Evolutionary conservation across 768 basidiomycete genomes (phyloP), one percentile per base, ranked within the genome.

Genomic region (Chalciporus chontae): DNA sequence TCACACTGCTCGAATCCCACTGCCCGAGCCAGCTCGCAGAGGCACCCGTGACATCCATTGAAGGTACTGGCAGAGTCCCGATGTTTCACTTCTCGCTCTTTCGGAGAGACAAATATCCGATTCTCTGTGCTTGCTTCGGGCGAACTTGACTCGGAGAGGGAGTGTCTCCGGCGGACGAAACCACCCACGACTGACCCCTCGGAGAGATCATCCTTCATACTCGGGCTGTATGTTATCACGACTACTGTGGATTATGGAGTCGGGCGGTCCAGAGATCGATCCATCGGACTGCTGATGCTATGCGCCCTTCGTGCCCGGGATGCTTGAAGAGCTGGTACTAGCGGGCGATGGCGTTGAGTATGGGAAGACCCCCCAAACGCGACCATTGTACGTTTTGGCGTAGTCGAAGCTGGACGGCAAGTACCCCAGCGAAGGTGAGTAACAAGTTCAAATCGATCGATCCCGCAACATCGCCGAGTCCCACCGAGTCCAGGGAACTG

Each of bases 361-460:
- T 60, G 0, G 84, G 82, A 23, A 83, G 67, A 31, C 67, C 44
- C 14, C 73, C 57, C 57, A 78, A 84, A 82, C 77, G 63, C 73
- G 79, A 41, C 68, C 61, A 34, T 73, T 75, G 66, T 85, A 84
- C 51, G 79, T 63, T 39, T 66, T 69, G 39, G 74, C 71, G 26
- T 70, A 70, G 45, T 79, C 72, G 50, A 77, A 77, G 4, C 62
- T 71, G 19, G 24, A 75, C 71, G 8, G 81, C 70, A 29, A 78
- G 68, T 18, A 57, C 49, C 15, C 83, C 83, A 5, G 78, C 75
- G 15, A 72, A 64, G 7, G 81, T 76, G 41, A 85, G 74, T n/a
- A n/a, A n/a, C 26, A 75, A 72, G 47, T 75, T 75, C n/a, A n/a
- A n/a, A n/a, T n/a, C n/a, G n/a, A 13, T 83, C 84, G 49, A 84